Conservation (phyloP, 2,329 filamentous ascomycete species). For the Calonectria montana region DNA sequence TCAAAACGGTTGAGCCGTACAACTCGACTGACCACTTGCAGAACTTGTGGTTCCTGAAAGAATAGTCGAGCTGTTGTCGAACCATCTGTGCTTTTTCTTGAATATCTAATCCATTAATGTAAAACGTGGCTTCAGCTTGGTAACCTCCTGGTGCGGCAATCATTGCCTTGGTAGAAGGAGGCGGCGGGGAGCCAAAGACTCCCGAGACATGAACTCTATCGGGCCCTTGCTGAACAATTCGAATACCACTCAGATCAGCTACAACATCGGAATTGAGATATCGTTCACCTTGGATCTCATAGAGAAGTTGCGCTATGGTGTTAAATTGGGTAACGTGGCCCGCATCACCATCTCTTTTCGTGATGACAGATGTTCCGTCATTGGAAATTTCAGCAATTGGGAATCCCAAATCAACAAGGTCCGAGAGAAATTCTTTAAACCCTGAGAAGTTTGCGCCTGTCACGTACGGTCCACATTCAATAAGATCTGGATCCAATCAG, state of each 20-base stretch:
- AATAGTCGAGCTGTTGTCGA: conserved; percentile 51
- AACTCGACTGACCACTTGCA: conserved; percentile 48
- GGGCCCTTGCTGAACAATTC: conserved; percentile 57
- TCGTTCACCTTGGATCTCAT: conserved; percentile 58
- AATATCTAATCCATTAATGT: conserved; percentile 56
- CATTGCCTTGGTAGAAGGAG: conserved; percentile 50
- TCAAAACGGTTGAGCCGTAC: conserved; percentile 51
- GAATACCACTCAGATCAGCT: conserved; percentile 50
- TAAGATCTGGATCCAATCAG: conserved; percentile 37
- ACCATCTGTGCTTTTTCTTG: conserved; percentile 56
- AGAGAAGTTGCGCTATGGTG: conserved; percentile 53
- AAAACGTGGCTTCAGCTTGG: conserved; percentile 58
- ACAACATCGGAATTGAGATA: conserved; percentile 59
- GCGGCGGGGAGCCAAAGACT: conserved; percentile 44
- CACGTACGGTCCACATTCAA: conserved; percentile 1
- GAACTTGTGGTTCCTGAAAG: conserved; percentile 49
- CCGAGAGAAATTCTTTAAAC: not conserved
- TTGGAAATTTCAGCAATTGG: conserved; percentile 35
- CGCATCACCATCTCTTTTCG: conserved; percentile 47
- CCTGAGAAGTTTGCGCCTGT: conserved; percentile 5
- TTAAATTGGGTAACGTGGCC: conserved; percentile 53
- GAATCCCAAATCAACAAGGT: not conserved
- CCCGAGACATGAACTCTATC: conserved; percentile 48
- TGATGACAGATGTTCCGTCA: conserved; percentile 49
- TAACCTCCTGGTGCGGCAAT: conserved; percentile 57